phyloP scores from a whole-genome alignment of 805 yeast species.

The Torulaspora franciscae region DNA sequence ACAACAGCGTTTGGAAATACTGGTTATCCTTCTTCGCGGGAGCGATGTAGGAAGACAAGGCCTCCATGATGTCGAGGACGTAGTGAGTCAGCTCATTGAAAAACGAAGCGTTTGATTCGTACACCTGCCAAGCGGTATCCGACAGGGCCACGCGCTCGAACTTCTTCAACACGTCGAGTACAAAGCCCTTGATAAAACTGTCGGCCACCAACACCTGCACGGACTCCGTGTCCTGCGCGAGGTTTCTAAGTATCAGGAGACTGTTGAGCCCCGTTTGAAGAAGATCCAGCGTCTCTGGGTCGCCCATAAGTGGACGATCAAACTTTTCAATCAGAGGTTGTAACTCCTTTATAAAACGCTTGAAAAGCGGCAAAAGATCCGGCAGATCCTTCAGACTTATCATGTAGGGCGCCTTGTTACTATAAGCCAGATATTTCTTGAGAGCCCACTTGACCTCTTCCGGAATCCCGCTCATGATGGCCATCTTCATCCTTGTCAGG shows the following conservation, averaged over 20 bases:
- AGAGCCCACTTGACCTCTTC: slow-evolving; percentile 72
- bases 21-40: slow-evolving; percentile 66
- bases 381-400: slow-evolving; percentile 44
- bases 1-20: slow-evolving; percentile 52
- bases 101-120: slow-evolving; percentile 34
- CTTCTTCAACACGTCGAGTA: slow-evolving; percentile 36
- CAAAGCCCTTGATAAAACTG: slow-evolving; percentile 42
- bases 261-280: slow-evolving; percentile 36
- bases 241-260: slow-evolving; percentile 64
- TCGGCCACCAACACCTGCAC: slow-evolving; percentile 69
- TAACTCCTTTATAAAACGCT: slow-evolving; percentile 30
- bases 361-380: slow-evolving; percentile 37
- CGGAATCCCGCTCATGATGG: slow-evolving; percentile 58
- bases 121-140: slow-evolving; percentile 26
- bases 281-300: slow-evolving; percentile 10
- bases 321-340: slow-evolving; percentile 26
- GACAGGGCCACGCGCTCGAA: slow-evolving; percentile 22
- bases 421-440: slow-evolving; percentile 37
- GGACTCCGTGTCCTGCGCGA: slow-evolving; percentile 76
- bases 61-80: slow-evolving; percentile 75
- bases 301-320: slow-evolving; percentile 23
- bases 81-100: slow-evolving; percentile 60
- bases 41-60: slow-evolving; percentile 74
- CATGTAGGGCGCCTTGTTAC: slow-evolving; percentile 46
- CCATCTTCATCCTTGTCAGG: slow-evolving; percentile 61